Conservation (phyloP, 257 asterid genomes). For the Haberlea rhodopensis region DNA sequence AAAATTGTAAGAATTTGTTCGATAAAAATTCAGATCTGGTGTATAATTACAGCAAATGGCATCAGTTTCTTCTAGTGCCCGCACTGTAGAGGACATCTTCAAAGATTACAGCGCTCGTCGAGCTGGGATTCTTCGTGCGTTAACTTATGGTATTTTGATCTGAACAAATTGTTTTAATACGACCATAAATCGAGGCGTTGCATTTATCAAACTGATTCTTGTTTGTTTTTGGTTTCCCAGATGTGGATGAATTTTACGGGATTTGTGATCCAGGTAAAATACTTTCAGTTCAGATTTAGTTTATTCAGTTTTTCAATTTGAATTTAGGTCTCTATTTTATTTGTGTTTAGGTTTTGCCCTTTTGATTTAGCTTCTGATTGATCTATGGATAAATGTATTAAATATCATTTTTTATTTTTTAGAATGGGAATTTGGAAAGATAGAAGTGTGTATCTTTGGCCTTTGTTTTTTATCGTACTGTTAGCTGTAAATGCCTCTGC, state of each 20-base stretch:
- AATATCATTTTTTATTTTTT: too few relatives aligned
- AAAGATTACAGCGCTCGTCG: conserved; percentile 78
- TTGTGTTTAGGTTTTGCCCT: background rate
- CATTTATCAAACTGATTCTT: background rate
- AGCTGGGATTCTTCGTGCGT: conserved; percentile 64
- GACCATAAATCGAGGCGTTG: background rate
- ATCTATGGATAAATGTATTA: background rate
- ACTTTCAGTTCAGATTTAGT: conserved; percentile 23
- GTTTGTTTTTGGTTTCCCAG: conserved; percentile 34
- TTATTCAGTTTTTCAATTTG: conserved; percentile 16
- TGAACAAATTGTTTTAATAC: background rate
- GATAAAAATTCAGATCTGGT: conserved; percentile 34
- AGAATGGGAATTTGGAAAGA: background rate
- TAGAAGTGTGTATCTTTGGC: background rate
- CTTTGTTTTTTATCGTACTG: background rate
- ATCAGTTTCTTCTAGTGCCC: conserved; percentile 47
- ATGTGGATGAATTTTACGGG: conserved; percentile 86
- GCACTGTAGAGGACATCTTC: conserved; percentile 82
- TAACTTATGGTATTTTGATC: conserved; percentile 53
- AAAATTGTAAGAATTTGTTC: conserved; percentile 28
- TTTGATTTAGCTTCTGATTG: conserved; percentile 3
- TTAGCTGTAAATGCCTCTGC: background rate
- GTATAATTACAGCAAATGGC: conserved; percentile 41
- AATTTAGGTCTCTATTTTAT: background rate
- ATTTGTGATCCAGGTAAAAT: conserved; percentile 95